Base-by-base conservation (phyloP, 768 basidiomycete species). In the Psilocybe sp. region DNA sequence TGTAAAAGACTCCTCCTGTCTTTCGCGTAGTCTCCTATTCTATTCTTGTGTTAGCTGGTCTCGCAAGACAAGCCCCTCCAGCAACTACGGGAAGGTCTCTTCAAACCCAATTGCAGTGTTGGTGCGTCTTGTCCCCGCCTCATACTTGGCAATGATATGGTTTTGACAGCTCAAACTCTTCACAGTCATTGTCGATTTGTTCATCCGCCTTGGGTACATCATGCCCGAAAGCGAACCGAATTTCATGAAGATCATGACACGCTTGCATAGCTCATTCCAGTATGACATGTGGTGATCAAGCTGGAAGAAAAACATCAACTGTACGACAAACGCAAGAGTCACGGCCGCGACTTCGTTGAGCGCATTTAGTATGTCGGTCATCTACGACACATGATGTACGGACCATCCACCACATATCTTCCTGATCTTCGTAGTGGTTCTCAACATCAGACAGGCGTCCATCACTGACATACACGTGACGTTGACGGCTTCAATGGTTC, bases 41-140 rank as follows among this genome's bases (percentile, higher is more conserved):
- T n/a, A 18, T 7, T 31, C 5, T 40, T 46, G 5, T 20, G n/a
- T 28, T 46, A 95, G 91, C 73, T 96, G 18, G 71, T 92, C 38
- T 65, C 80, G 2, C 69, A 92, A 37, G 73, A 77, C 1, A 76
- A 80, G 28, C 78, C 95, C 14, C 70, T 88, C 5, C 51, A 70
- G 35, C 81, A 77, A 46, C 81, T 98, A 70, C 80, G 78, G 8
- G 60, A 65, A 7, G 85, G 85, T 0, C 65, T 85, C 19, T 98
- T 99, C 78, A 99, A 99, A 68, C 79, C 92, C 1, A 98, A 99
- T 60, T 97, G 92, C 58, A 92, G 87, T 4, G 59, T 91, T 3
- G 89, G 91, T 91, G 20, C 15, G 34, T 42, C 23, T 4, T 39
- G n/a, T n/a, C n/a, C n/a, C n/a, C n/a, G n/a, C n/a, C n/a, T n/a